Evolutionary conservation across 176 grass and related monocot genomes (phyloP), one percentile per base, ranked within the genome.

Genomic region (Oryza brachyantha): DNA sequence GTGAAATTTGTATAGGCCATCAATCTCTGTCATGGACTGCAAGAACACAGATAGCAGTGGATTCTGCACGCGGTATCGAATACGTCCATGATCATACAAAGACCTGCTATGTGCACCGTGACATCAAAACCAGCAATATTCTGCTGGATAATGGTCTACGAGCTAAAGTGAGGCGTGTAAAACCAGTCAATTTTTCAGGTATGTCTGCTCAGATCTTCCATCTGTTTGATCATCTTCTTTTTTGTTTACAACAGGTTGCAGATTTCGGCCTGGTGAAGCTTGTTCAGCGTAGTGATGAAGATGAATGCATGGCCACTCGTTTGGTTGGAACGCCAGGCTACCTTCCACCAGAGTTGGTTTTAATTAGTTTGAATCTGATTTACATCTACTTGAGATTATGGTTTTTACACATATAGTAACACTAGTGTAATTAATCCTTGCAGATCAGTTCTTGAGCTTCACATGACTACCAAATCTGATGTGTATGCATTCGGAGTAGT

Each of bases 61-160:
- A 93, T 85, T 38, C 85, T 59, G 91, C 91, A 0, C 79, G 91
- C 10, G 88, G 91, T 40, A 88, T 93, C 24, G 91, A 93, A 78
- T 93, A 93, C 77, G 90, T 93, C 54, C 91, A 93, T 83, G 87
- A 93, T 27, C 91, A 93, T 77, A 93, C 88, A 13, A 93, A 93
- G 79, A 79, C 82, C 39, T 85, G 81, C 54, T 93, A 84, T 35
- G 85, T 93, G 50, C 91, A 93, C 31, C 85, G 91, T 16, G 88
- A 88, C 75, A 90, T 93, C 52, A 93, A 93, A 75, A 88, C 91
- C 10, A 93, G 79, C 57, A 93, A 93, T 71, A 93, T 90, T 80
- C 83, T 93, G 16, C 85, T 93, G 22, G 88, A 93, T 63, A 85
- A 72, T 22, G 82, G 79, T 57, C 76, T 93, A 72, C 68, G 91